Evolutionary conservation across 305 asterid species (phyloP).

Genomic region (Plantago coronopus): DNA sequence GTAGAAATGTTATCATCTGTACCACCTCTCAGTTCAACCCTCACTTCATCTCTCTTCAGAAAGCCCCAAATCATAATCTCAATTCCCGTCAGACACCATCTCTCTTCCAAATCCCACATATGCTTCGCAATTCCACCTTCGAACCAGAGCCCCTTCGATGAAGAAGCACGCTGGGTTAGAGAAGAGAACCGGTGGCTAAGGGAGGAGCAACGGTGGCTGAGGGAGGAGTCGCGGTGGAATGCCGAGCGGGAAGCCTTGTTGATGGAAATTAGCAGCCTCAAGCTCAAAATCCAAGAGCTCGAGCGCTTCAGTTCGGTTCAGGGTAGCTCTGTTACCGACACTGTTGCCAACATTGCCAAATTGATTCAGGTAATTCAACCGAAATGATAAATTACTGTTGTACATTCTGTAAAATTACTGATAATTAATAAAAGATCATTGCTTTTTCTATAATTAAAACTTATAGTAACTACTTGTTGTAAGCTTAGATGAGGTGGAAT

Average conservation of each 20-base stretch:
- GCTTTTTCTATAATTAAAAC: too few relatives aligned
- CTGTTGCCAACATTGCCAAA: constrained; percentile 51
- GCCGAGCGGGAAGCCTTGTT: constrained; percentile 58
- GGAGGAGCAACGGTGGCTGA: constrained; percentile 88
- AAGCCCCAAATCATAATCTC: constrained; percentile 24
- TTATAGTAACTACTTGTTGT: too few relatives aligned
- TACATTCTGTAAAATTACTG: too few relatives aligned
- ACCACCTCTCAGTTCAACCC: constrained; percentile 37
- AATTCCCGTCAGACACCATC: constrained; percentile 13
- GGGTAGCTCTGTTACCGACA: constrained; percentile 47
- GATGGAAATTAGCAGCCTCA: constrained; percentile 50
- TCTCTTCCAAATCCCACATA: constrained; percentile 38
- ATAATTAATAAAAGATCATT: too few relatives aligned
- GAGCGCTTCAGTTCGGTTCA: constrained; percentile 46
- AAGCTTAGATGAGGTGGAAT: too few relatives aligned
- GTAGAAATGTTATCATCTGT: constrained; percentile 34
- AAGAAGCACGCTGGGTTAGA: constrained; percentile 56
- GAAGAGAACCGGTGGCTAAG: constrained; percentile 91
- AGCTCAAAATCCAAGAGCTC: constrained; percentile 54
- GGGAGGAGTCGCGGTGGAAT: constrained; percentile 83
- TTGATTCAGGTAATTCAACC: constrained; percentile 51
- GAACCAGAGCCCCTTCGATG: constrained; percentile 30
- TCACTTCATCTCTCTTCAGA: constrained; percentile 25
- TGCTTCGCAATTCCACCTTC: constrained; percentile 56
- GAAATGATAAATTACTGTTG: too few relatives aligned